Percentiles rank a stretch among this genome's conserved stretches.
Evolutionary conservation across 768 basidiomycete species (phyloP).

Genomic region (Cubamyces sp.): DNA sequence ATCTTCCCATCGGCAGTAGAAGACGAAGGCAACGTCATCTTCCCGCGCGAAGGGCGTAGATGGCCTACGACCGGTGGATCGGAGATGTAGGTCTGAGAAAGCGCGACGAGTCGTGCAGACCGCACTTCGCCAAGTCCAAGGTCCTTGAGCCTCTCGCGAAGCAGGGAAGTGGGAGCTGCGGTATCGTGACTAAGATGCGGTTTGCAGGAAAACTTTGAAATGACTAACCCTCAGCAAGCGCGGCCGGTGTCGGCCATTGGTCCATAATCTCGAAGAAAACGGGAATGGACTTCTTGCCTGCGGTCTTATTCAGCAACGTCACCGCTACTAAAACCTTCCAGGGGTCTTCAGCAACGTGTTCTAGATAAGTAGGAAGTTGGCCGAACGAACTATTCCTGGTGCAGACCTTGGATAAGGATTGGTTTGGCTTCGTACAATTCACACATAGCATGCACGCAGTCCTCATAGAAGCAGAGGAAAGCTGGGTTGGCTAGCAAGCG

Average conservation of each 20-base stretch:
- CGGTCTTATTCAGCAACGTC: slow-evolving; percentile 71
- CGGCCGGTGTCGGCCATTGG: slow-evolving; percentile 61
- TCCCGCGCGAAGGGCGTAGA: slow-evolving; percentile 7
- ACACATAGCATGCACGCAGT: slow-evolving; percentile 5
- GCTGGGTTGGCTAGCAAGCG: neutral
- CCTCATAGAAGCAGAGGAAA: slow-evolving; percentile 14
- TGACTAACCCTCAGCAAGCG: slow-evolving; percentile 55
- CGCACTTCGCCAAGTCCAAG: slow-evolving; percentile 66
- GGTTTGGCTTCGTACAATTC: slow-evolving; percentile 31
- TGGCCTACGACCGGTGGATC: neutral
- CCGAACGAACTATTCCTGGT: neutral
- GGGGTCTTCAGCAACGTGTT: slow-evolving; percentile 55
- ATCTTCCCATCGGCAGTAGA: neutral
- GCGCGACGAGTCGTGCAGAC: slow-evolving; percentile 54
- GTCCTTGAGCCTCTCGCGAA: slow-evolving; percentile 40
- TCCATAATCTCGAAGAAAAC: slow-evolving; percentile 61
- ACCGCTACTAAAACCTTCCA: slow-evolving; percentile 75
- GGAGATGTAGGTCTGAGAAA: slow-evolving; percentile 14
- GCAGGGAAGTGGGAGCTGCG: slow-evolving; percentile 5
- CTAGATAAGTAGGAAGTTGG: slow-evolving; percentile 35
- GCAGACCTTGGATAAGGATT: slow-evolving; percentile 35
- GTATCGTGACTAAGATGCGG: neutral
- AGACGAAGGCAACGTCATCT: neutral
- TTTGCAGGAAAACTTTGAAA: neutral
- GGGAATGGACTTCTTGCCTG: slow-evolving; percentile 65